phyloP scores from a whole-genome alignment of 495 filamentous ascomycete species.

The Trichoderma virens region DNA sequence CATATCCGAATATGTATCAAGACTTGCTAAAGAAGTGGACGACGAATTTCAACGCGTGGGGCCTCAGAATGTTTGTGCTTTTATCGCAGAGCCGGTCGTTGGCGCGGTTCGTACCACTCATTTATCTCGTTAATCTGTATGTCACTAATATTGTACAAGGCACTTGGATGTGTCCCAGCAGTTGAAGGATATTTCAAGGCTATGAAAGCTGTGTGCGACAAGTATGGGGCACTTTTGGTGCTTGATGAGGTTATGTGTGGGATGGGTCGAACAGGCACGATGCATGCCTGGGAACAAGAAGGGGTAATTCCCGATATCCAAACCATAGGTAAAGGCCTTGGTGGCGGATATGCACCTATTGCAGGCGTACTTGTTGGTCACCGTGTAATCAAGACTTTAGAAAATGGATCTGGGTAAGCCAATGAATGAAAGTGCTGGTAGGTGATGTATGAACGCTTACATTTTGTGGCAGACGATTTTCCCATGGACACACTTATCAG shows the following conservation, averaged over 20 bases:
- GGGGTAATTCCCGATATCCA: slow-evolving; percentile 51
- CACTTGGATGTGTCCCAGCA: slow-evolving; percentile 57
- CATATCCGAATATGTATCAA: neutral
- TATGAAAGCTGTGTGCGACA: slow-evolving; percentile 59
- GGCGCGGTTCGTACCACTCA: slow-evolving; percentile 35
- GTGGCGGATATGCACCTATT: slow-evolving; percentile 45
- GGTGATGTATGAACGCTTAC: neutral
- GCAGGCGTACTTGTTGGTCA: slow-evolving; percentile 45
- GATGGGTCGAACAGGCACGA: slow-evolving; percentile 60
- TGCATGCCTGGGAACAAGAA: slow-evolving; percentile 64
- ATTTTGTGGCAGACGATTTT: slow-evolving; percentile 15
- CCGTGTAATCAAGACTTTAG: slow-evolving; percentile 39
- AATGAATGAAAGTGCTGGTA: no score
- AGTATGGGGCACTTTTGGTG: slow-evolving; percentile 66
- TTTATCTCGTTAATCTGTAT: neutral
- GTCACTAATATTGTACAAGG: neutral
- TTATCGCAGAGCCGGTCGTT: slow-evolving; percentile 63
- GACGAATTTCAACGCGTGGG: neutral
- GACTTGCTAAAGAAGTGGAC: neutral
- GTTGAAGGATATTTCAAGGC: slow-evolving; percentile 63
- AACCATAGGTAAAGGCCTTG: slow-evolving; percentile 50
- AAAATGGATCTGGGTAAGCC: slow-evolving; percentile 36
- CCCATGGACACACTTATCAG: slow-evolving; percentile 36
- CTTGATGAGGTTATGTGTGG: slow-evolving; percentile 78
- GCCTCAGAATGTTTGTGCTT: slow-evolving; percentile 52